These are phyloP conservation scores for Wallacemonas sp. DNA, from an alignment of 208 protist genomes.

Conservation along the genomic window DNA sequence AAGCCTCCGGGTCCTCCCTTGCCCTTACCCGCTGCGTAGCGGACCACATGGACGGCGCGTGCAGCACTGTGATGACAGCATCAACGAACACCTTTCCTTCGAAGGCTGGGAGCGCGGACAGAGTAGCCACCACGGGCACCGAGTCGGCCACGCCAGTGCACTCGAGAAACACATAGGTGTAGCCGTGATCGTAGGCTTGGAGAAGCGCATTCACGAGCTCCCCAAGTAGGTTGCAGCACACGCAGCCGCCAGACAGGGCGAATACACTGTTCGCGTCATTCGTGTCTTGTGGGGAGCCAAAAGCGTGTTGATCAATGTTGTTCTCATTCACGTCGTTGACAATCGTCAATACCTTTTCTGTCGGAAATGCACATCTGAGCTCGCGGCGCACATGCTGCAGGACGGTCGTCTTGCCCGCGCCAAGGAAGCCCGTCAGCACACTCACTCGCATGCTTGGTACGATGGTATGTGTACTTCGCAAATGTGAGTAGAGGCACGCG, in stretches of 20 bases:
- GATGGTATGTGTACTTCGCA: too few relatives aligned
- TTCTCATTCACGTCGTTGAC: slow-evolving; percentile 32
- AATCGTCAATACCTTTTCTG: slow-evolving; percentile 21
- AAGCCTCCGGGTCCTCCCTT: neutral
- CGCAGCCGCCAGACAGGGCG: slow-evolving; percentile 41
- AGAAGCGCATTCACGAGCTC: slow-evolving; percentile 28
- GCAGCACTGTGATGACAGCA: slow-evolving; percentile 39
- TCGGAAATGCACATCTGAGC: neutral
- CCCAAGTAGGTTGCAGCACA: slow-evolving; percentile 49
- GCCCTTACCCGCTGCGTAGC: slow-evolving; percentile 3
- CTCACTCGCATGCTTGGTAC: slow-evolving; percentile 19
- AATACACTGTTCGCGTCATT: neutral
- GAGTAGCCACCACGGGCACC: slow-evolving; percentile 30
- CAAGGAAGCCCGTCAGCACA: slow-evolving; percentile 29
- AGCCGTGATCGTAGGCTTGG: slow-evolving; percentile 18
- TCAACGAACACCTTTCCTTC: slow-evolving; percentile 29
- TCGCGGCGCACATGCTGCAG: slow-evolving; percentile 16
- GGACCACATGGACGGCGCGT: slow-evolving; percentile 13
- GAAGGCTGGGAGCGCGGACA: slow-evolving; percentile 29
- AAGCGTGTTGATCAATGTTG: slow-evolving; percentile 28
- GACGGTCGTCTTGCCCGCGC: slow-evolving; percentile 34
- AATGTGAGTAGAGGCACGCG: neutral
- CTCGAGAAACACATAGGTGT: slow-evolving; percentile 37
- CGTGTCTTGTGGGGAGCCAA: neutral
- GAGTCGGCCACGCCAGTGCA: slow-evolving; percentile 53